Percentiles rank a stretch among this genome's conserved stretches.
These are phyloP conservation scores for Psilocybe tampanensis DNA, from an alignment of 768 basidiomycete species.

Conservation along the genomic window DNA sequence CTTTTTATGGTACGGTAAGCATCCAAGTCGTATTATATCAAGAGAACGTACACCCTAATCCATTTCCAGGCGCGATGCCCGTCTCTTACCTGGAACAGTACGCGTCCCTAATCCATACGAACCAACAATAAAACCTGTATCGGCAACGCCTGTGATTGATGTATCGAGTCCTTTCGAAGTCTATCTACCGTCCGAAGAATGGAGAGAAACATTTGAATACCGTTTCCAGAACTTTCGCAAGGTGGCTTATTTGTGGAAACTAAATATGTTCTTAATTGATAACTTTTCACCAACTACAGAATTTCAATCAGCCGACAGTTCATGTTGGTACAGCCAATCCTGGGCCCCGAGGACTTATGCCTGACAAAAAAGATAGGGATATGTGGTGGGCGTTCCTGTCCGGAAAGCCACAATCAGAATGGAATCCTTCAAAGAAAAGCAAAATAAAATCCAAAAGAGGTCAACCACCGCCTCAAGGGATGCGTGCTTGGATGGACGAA, in stretches of 20 bases:
- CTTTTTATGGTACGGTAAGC: constrained; percentile 78
- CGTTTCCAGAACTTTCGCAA: constrained; percentile 70
- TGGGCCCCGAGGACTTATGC: constrained; percentile 44
- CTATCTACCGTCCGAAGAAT: constrained; percentile 64
- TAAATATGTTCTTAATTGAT: constrained; percentile 7
- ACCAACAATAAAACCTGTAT: constrained; percentile 28
- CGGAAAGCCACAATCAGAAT: constrained; percentile 68
- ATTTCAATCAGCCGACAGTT: constrained; percentile 64
- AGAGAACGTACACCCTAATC: not conserved
- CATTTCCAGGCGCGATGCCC: constrained; percentile 66
- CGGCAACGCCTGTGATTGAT: constrained; percentile 5
- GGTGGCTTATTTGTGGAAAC: constrained; percentile 36
- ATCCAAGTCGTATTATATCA: not conserved
- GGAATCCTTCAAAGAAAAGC: constrained; percentile 56
- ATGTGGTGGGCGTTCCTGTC: constrained; percentile 80
- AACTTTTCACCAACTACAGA: constrained; percentile 41
- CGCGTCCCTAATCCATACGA: constrained; percentile 74
- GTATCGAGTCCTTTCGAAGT: constrained; percentile 22
- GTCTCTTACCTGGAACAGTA: constrained; percentile 61
- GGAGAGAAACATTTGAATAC: constrained; percentile 59
- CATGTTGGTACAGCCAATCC: constrained; percentile 39
- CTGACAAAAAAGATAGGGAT: constrained; percentile 73
- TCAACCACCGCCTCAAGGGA: constrained; percentile 25
- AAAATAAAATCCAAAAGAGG: constrained; percentile 30
- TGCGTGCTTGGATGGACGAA: constrained; percentile 42